Evolutionary conservation across 768 basidiomycete species (phyloP), one percentile per base, ranked within the genome.

Genomic region (Chiua virens): DNA sequence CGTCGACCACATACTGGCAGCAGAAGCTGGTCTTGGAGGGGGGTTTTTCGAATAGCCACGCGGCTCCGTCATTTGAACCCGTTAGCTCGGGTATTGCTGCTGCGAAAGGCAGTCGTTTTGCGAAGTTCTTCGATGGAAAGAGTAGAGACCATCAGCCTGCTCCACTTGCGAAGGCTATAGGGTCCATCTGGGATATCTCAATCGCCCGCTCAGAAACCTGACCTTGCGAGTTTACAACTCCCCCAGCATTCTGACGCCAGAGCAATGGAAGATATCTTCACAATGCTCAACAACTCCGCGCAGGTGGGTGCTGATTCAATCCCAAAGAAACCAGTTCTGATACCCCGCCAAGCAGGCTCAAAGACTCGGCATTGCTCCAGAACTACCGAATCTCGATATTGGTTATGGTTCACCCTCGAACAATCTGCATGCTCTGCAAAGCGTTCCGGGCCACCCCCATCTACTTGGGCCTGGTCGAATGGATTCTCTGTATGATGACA

Each of bases 51-150:
- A 55, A 48, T 41, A 59, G 22, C 23, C 52, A 54, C 30, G 18
- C 52, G 17, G 30, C 43, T 22, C 65, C 54, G 38, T 42, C 61
- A 8, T 65, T 67, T 15, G 67, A 69, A 43, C 55, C 64, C 41
- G 66, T 63, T 45, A 73, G 72, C 22, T 74, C 75, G 23, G 75
- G 78, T 28, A 73, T 79, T 61, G 74, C 80, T 14, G 71, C 75
- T 28, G 76, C 75, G 22, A 89, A 86, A 66, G 89, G 89, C 36
- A 92, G 89, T 63, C 83, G 90, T 34, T 87, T 92, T 65, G 90
- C 89, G 28, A 92, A 91, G 64, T 90, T 91, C 68, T 92, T 92
- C 56, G 89, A 92, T 58, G 79, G 79, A n/a, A 90, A 88, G 66
- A 62, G 64, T 27, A 78, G 77, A 55, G 83, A 84, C 14, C 60